Evolutionary conservation across 805 yeast species (phyloP), one percentile per base, ranked within the genome.

Genomic region (Tetrapisispora taiwanensis): DNA sequence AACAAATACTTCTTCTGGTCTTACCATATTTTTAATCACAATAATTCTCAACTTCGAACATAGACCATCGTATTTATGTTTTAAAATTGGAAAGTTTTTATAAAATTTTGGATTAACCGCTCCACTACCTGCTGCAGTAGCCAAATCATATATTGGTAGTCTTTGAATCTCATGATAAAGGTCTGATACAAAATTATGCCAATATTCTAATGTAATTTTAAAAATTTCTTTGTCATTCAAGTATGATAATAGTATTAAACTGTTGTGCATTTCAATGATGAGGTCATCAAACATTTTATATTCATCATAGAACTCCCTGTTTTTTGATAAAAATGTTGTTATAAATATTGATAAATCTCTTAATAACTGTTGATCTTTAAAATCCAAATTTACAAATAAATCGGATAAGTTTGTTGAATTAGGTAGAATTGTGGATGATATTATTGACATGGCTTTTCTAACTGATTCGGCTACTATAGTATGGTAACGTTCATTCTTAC

Each of bases 1-100:
- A 67, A 92, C 76, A 45, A 90, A 73, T 41, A 92, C 97, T 67
- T 92, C 98, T 64, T 92, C 97, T 1, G 98, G 98, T 62, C 94
- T 79, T 2, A 84, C 97, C 97, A 92, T 92, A 54, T 84, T 83
- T 64, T 89, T 97, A 55, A 92, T 88, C 58, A 90, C 80, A 14
- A 92, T 90, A 40, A 79, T 67, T 63, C 97, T 76, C 54, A 92
- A 72, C 57, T 79, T 78, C 3, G 95, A 79, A 52, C 90, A 73
- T 33, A 90, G 70, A n/a, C 75, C 74, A 14, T 78, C 69, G 59
- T 92, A 90, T 43, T 75, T 75, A 65, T 89, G 94, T 60, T 81
- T 86, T 65, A 96, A 81, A 45, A 90, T 72, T 3, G 95, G 89
- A 61, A 75, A 79, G 53, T 78, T 78, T 15, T 79, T 79, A 48